Conservation (phyloP, 2,329 filamentous ascomycete genomes). For the Penicillium sp. region DNA sequence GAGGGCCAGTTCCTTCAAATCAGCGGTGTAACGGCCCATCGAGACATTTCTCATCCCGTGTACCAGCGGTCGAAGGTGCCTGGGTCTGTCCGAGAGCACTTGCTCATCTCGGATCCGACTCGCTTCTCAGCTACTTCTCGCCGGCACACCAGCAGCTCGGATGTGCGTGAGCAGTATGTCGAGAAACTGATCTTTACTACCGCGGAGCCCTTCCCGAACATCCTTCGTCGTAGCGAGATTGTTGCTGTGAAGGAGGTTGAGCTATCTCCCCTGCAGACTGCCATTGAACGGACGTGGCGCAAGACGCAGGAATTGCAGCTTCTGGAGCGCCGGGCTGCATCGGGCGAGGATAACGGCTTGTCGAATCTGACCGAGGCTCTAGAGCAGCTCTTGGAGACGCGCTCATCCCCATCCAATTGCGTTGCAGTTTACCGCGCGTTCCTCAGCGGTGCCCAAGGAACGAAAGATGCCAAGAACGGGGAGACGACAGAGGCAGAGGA, state of each 20-base stretch:
- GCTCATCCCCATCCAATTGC: conserved; percentile 71
- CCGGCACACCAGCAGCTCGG: conserved; percentile 68
- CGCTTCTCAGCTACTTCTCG: conserved; percentile 76
- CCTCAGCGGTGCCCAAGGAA: conserved; percentile 56
- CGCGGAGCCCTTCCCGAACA: conserved; percentile 85
- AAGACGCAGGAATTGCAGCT: conserved; percentile 83
- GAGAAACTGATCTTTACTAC: conserved; percentile 86
- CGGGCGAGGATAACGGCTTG: conserved; percentile 71
- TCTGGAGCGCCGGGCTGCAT: conserved; percentile 72
- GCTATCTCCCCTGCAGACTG: conserved; percentile 79
- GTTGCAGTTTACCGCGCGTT: conserved; percentile 77
- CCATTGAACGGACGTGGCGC: conserved; percentile 82
- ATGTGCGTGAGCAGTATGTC: conserved; percentile 69
- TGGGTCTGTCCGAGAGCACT: conserved; percentile 80
- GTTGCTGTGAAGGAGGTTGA: conserved; percentile 66
- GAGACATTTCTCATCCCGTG: conserved; percentile 78
- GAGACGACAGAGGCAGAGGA: conserved; percentile 35
- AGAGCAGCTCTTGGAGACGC: conserved; percentile 74
- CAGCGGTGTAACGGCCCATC: conserved; percentile 76
- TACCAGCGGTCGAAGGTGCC: conserved; percentile 86
- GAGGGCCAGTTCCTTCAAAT: conserved; percentile 91
- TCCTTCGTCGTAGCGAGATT: conserved; percentile 84
- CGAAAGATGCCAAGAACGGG: conserved; percentile 41
- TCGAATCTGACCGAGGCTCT: conserved; percentile 74
- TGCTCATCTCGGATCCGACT: conserved; percentile 75